Conservation (phyloP, 1,139 yeast genomes). For the Suhomyces panamericanus region DNA sequence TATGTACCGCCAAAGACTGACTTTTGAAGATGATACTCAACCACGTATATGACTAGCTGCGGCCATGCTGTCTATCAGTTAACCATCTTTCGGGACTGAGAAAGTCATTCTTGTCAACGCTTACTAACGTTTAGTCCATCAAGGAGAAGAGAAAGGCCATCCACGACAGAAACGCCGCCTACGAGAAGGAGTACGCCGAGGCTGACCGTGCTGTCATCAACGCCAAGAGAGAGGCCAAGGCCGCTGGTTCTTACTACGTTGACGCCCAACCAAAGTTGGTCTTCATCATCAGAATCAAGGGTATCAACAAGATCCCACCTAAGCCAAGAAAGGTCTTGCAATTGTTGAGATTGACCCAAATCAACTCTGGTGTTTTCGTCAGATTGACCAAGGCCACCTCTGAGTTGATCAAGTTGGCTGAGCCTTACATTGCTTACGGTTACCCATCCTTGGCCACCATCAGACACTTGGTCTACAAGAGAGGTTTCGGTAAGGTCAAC, state of each 20-base stretch:
- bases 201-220: conserved; percentile 91
- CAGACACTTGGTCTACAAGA: conserved; percentile 97
- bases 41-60: conserved; percentile 72
- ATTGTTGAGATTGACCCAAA: conserved; percentile 95
- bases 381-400: conserved; percentile 98
- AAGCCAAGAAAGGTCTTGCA: conserved; percentile 99
- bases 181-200: conserved; percentile 94
- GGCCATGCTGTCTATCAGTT: conserved; percentile 91
- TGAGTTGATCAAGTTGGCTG: conserved; percentile 95
- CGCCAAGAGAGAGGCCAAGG: conserved; percentile 96
- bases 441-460: conserved; percentile 96
- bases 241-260: conserved; percentile 94
- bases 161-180: conserved; percentile 97
- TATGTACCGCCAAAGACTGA: conserved; percentile 50
- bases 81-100: conserved; percentile 99
- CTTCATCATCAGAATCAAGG: conserved; percentile 98
- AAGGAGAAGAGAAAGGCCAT: conserved; percentile 93
- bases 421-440: conserved; percentile 99
- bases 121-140: conserved; percentile 63
- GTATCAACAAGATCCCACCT: conserved; percentile 99
- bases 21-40: conserved; percentile 64
- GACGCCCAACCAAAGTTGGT: conserved; percentile 97
- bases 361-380: conserved; percentile 98
- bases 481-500: conserved; percentile 99
- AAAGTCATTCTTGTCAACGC: conserved; percentile 18